Conservation (phyloP, 192 early-diverging fungal genomes). For the Linnemannia schmuckeri region DNA sequence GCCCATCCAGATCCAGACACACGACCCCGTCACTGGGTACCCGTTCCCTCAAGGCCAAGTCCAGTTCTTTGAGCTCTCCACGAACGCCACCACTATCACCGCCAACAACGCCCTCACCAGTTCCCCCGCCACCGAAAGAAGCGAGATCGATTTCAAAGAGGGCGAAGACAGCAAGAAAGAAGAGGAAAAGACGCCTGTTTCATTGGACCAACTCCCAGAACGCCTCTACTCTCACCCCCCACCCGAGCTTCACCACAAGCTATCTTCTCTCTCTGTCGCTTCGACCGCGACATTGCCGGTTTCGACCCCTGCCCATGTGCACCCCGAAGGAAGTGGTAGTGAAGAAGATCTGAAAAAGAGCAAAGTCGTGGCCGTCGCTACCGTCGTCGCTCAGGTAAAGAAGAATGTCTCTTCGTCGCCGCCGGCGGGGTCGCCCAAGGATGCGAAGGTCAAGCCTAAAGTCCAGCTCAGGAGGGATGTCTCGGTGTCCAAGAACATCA, state of each 20-base stretch:
- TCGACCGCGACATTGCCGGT: background rate
- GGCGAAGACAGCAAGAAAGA: background rate
- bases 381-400: background rate
- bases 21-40: background rate
- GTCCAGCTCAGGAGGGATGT: background rate
- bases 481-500: background rate
- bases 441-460: background rate
- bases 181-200: background rate
- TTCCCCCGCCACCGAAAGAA: no score
- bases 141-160: background rate
- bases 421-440: background rate
- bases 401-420: background rate
- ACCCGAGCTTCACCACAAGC: background rate
- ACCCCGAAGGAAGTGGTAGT: background rate
- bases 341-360: background rate
- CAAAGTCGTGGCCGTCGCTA: no score
- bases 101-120: background rate
- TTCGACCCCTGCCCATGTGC: background rate
- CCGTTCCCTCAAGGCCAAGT: background rate
- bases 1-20: background rate
- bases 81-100: background rate
- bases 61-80: background rate
- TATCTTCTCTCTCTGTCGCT: background rate
- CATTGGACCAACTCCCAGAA: background rate
- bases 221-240: background rate